Evolutionary conservation across 306 rosid genomes (phyloP).

Genomic region (Senna siamea): DNA sequence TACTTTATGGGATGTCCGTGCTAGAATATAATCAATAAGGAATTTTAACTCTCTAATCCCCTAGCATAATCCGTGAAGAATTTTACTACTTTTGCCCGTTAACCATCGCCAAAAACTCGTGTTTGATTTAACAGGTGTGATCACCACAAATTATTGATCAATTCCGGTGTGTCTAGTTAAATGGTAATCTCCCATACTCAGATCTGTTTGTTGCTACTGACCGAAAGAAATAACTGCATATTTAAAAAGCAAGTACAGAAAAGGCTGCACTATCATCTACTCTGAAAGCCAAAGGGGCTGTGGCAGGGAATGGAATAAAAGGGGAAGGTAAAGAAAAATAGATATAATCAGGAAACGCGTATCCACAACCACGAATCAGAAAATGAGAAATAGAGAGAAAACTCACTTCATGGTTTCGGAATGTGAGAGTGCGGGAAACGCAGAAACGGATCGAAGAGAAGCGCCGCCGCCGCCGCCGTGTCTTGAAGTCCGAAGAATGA

Average conservation of each 20-base stretch:
- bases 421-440: constrained; percentile 27
- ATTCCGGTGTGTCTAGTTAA: neutral
- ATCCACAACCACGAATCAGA: constrained; percentile 4
- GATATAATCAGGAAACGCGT: neutral
- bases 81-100: neutral
- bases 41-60: neutral
- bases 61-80: neutral
- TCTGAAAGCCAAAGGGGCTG: neutral
- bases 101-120: neutral
- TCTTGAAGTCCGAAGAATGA: constrained; percentile 38
- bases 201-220: neutral
- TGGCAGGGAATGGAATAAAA: neutral
- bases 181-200: neutral
- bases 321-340: neutral
- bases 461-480: constrained; percentile 24
- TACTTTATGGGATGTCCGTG: neutral
- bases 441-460: constrained; percentile 46
- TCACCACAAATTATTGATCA: neutral
- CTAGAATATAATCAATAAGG: constrained; percentile 18
- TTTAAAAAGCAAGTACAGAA: neutral
- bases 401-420: constrained; percentile 69
- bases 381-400: neutral
- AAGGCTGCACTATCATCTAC: neutral
- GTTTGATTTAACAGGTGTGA: neutral
- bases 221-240: neutral